Conservation (phyloP, 345 rosid genomes). For the Citrus sp. region DNA sequence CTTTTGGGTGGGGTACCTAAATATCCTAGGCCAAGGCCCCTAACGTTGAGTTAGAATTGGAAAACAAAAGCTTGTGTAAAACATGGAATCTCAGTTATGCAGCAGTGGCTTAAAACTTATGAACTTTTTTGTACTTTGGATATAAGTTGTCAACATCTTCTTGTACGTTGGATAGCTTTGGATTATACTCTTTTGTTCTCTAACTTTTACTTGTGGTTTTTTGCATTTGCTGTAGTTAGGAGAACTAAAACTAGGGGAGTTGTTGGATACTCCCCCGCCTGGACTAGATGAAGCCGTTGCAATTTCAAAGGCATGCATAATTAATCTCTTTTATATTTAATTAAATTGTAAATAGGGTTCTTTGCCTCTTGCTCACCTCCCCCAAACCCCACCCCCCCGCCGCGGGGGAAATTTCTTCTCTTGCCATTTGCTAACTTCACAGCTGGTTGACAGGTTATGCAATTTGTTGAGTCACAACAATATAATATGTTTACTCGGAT, state of each 20-base stretch:
- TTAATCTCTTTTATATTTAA: not conserved
- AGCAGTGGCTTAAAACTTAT: not conserved
- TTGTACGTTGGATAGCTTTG: not conserved
- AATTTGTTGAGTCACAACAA: conserved; percentile 59
- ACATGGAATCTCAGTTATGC: not conserved
- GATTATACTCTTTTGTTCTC: not conserved
- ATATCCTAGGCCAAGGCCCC: too few species aligned
- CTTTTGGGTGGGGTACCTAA: too few species aligned
- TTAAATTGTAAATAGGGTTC: not conserved
- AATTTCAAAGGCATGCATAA: conserved; percentile 59
- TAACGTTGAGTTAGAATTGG: too few species aligned
- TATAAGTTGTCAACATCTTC: not conserved
- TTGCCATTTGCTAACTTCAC: conserved; percentile 1
- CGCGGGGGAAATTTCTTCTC: not conserved
- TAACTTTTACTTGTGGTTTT: not conserved
- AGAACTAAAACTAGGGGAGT: conserved; percentile 69
- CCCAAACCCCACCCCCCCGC: not conserved
- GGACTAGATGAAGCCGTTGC: conserved; percentile 76
- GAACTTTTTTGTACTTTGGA: not conserved
- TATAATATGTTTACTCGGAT: conserved; percentile 63
- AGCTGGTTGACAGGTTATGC: conserved; percentile 56
- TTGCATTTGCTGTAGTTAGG: conserved; percentile 40
- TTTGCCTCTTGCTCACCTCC: not conserved
- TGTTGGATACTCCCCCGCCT: conserved; percentile 70
- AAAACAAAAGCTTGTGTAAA: not conserved